Evolutionary conservation across 1,284 basidiomycete species (phyloP).

Genomic region (Amylostereum areolatum): DNA sequence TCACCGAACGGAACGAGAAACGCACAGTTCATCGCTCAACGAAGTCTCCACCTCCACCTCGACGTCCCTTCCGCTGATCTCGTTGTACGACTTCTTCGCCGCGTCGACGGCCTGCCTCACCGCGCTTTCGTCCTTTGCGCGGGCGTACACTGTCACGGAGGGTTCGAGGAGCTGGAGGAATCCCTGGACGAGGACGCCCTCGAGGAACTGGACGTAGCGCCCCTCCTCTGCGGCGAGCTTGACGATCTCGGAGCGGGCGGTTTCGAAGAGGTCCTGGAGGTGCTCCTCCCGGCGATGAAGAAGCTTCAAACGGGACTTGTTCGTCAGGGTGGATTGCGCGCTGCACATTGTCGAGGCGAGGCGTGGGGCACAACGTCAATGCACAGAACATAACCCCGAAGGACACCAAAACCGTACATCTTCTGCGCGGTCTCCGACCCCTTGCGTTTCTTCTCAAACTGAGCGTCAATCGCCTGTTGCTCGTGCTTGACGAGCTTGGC

Average conservation of each 20-base stretch:
- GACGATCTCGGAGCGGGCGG: conserved; percentile 61
- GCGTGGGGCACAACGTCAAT: background rate
- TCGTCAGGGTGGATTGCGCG: conserved; percentile 92
- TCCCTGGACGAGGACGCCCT: conserved; percentile 80
- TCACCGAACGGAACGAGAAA: conserved; percentile 9
- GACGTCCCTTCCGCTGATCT: conserved; percentile 71
- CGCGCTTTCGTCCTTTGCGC: conserved; percentile 54
- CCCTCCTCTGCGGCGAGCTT: conserved; percentile 64
- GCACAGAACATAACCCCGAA: background rate
- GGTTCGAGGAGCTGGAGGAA: conserved; percentile 61
- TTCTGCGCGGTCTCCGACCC: conserved; percentile 90
- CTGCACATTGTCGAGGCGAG: conserved; percentile 35
- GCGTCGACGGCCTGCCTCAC: conserved; percentile 55
- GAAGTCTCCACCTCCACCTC: conserved; percentile 59
- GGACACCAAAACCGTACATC: conserved; percentile 59
- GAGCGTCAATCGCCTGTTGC: conserved; percentile 85
- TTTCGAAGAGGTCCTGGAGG: conserved; percentile 83
- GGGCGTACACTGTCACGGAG: conserved; percentile 53
- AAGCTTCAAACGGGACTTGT: conserved; percentile 90
- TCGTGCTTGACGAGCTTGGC: conserved; percentile 95
- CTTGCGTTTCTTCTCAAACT: conserved; percentile 92
- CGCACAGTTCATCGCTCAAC: conserved; percentile 70
- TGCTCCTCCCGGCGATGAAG: conserved; percentile 92
- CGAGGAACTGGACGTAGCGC: conserved; percentile 74
- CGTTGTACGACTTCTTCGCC: conserved; percentile 62